Evolutionary conservation across 805 yeast species (phyloP).

Genomic region (Citeromyces nyonsensis): DNA sequence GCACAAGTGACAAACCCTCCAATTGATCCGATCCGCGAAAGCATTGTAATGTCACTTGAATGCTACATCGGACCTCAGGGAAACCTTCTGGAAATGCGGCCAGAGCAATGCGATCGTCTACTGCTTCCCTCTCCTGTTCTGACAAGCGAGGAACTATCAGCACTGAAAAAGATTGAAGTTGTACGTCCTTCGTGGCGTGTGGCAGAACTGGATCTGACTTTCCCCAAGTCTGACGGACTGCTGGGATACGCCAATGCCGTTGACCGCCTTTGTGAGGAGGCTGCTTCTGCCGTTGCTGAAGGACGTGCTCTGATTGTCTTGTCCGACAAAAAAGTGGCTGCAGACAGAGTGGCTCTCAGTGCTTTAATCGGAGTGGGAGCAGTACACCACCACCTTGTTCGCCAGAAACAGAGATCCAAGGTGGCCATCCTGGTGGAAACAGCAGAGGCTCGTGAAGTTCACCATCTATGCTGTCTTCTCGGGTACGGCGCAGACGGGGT

Average conservation of each 20-base stretch:
- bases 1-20: slow-evolving; percentile 99
- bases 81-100: slow-evolving; percentile 81
- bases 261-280: slow-evolving; percentile 77
- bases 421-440: slow-evolving; percentile 88
- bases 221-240: slow-evolving; percentile 67
- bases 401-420: slow-evolving; percentile 91
- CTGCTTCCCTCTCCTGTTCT: slow-evolving; percentile 73
- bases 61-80: slow-evolving; percentile 99
- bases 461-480: slow-evolving; percentile 83
- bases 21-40: slow-evolving; percentile 94
- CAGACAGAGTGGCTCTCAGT: slow-evolving; percentile 63
- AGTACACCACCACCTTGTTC: slow-evolving; percentile 89
- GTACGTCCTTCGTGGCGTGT: slow-evolving; percentile 83
- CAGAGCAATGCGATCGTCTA: slow-evolving; percentile 83
- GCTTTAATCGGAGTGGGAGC: slow-evolving; percentile 92
- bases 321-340: slow-evolving; percentile 39
- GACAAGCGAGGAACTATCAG: slow-evolving; percentile 55
- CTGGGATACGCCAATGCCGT: slow-evolving; percentile 75
- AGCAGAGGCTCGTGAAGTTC: slow-evolving; percentile 96
- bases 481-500: slow-evolving; percentile 98
- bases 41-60: slow-evolving; percentile 92
- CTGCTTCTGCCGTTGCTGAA: slow-evolving; percentile 70
- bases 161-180: slow-evolving; percentile 54
- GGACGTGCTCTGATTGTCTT: slow-evolving; percentile 63
- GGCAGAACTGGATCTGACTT: slow-evolving; percentile 76